Percentiles rank a stretch among this genome's conserved stretches.
Conservation (phyloP, 164 flowering plant genomes). For the Magnolia changhungtana region DNA sequence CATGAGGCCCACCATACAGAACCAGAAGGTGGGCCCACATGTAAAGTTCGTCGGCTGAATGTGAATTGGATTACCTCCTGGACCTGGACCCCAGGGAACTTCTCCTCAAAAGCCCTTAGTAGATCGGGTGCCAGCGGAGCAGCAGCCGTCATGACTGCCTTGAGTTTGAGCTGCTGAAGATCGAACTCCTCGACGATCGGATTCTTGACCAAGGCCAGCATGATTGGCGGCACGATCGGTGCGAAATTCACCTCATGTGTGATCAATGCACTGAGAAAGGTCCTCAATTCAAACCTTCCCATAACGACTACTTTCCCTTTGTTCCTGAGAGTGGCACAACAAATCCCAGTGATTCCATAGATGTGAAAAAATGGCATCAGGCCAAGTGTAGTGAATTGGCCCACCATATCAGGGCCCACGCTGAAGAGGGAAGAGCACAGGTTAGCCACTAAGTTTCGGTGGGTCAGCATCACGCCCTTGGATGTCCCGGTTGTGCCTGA, state of each 20-base stretch:
- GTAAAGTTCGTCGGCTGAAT: no score
- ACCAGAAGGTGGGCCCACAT: no score
- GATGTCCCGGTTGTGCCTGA: constrained; percentile 97
- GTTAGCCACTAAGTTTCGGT: constrained; percentile 79
- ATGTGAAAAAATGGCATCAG: constrained; percentile 96
- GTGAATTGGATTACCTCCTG: constrained; percentile 58
- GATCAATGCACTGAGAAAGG: constrained; percentile 64
- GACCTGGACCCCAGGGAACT: constrained; percentile 85
- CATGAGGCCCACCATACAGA: no score
- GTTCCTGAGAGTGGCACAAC: constrained; percentile 76
- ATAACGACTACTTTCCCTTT: constrained; percentile 94
- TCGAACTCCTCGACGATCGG: constrained; percentile 85
- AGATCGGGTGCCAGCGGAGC: constrained; percentile 98
- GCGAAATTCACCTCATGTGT: constrained; percentile 75
- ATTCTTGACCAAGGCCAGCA: constrained; percentile 69
- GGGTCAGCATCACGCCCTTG: constrained; percentile 94
- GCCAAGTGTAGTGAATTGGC: constrained; percentile 73
- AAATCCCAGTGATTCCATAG: constrained; percentile 84
- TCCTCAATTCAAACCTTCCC: constrained; percentile 69
- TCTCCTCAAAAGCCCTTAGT: constrained; percentile 57
- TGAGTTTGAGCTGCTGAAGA: constrained; percentile 62
- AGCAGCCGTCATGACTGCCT: constrained; percentile 87
- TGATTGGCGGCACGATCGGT: constrained; percentile 94
- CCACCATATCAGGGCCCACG: constrained; percentile 62
- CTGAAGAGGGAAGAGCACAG: constrained; percentile 85